A percentile compares a stretch with the other conserved stretches of the same genome.
phyloP scores from a whole-genome alignment of 306 rosid genomes.

The Geum urbanum region DNA sequence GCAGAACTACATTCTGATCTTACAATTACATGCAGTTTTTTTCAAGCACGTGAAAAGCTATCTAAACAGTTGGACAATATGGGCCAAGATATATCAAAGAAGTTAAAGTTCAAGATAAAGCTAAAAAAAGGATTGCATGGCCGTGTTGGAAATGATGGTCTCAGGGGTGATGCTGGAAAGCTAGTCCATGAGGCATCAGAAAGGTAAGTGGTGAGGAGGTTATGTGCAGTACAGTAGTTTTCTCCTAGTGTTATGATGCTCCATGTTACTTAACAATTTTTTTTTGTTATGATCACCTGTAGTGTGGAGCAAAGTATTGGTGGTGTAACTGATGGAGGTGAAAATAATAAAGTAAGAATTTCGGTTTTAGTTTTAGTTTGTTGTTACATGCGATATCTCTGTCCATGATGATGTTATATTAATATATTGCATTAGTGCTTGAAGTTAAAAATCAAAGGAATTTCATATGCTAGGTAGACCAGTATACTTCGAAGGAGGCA shows the following conservation, averaged over 20 bases:
- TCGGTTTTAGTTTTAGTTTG: neutral
- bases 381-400: too few species aligned
- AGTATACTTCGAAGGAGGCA: conserved; percentile 1
- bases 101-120: conserved; percentile 24
- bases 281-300: neutral
- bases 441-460: neutral
- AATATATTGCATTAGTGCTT: neutral
- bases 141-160: conserved; percentile 9
- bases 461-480: conserved; percentile 1
- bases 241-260: neutral
- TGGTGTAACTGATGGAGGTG: neutral
- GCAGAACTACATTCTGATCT: neutral
- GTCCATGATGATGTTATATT: too few species aligned
- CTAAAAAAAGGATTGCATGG: conserved; percentile 6
- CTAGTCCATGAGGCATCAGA: neutral
- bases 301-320: conserved; percentile 1
- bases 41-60: conserved; percentile 10
- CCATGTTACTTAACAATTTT: neutral
- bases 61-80: conserved; percentile 5
- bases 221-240: neutral
- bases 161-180: conserved; percentile 7
- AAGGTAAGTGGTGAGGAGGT: conserved; percentile 8
- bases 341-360: neutral
- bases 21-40: neutral
- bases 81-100: conserved; percentile 21